phyloP scores from a whole-genome alignment of 352 stramenopile species.

The Phytophthora ohioensis region DNA sequence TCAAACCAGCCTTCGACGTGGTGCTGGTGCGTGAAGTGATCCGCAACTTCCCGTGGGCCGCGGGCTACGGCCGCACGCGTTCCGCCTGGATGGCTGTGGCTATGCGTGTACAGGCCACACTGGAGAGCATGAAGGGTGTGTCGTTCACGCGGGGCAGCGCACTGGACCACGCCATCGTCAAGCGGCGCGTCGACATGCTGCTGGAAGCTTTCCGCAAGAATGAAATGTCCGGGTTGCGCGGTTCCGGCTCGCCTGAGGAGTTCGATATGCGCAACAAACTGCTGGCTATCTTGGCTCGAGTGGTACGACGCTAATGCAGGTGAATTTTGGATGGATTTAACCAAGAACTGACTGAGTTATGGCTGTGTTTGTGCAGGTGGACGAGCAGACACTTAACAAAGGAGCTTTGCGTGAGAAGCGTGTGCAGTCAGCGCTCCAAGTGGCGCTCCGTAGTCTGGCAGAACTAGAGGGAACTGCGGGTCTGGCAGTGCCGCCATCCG shows the following conservation, averaged over 20 bases:
- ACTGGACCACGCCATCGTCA: conserved; percentile 50
- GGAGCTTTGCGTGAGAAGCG: conserved; percentile 46
- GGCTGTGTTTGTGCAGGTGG: conserved; percentile 31
- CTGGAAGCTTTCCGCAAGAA: conserved; percentile 48
- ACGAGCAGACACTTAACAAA: conserved; percentile 49
- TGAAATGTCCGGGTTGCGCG: conserved; percentile 46
- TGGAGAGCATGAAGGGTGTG: conserved; percentile 38
- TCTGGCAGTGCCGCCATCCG: conserved; percentile 6
- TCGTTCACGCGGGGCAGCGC: conserved; percentile 28
- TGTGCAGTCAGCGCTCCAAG: conserved; percentile 41
- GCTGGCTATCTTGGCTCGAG: conserved; percentile 38
- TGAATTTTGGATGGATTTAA: background rate
- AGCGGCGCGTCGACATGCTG: conserved; percentile 52
- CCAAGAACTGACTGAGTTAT: conserved; percentile 19
- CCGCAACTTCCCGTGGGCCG: conserved; percentile 48
- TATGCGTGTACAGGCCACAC: conserved; percentile 33
- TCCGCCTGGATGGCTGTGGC: conserved; percentile 50
- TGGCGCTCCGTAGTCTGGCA: conserved; percentile 31
- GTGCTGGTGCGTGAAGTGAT: conserved; percentile 53
- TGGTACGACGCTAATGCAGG: conserved; percentile 31
- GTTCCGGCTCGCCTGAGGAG: conserved; percentile 43
- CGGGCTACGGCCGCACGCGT: conserved; percentile 52
- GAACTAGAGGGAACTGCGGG: conserved; percentile 31
- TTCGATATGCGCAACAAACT: conserved; percentile 52
- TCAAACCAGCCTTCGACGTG: conserved; percentile 49